Evolutionary conservation across 129 eudicot species (phyloP).

Genomic region (Artemisia annua): DNA sequence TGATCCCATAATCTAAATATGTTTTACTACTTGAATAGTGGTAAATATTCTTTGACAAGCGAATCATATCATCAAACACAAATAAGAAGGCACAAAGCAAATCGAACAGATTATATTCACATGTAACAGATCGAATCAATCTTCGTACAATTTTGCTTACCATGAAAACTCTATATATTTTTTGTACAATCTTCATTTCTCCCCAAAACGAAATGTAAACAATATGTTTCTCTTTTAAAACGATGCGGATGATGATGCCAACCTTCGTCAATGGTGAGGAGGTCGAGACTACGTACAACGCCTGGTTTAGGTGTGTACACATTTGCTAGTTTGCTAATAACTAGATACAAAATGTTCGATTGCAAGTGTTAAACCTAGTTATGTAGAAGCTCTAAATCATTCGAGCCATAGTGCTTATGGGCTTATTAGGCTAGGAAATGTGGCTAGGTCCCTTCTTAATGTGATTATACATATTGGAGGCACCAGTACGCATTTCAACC

Average conservation of each 20-base stretch:
- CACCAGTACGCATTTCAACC: slow-evolving; percentile 27
- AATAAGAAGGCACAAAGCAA: not conserved
- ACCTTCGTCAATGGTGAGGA: slow-evolving; percentile 8
- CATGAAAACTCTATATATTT: not conserved
- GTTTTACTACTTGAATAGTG: too few species aligned
- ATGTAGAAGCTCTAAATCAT: too few species aligned
- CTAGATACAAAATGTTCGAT: not conserved
- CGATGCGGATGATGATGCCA: not conserved
- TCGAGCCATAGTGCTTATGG: too few species aligned
- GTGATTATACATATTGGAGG: slow-evolving; percentile 19
- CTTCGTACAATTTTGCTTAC: not conserved
- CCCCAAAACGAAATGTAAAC: not conserved
- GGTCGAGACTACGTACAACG: not conserved
- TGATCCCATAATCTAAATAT: too few species aligned
- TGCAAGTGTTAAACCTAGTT: not conserved
- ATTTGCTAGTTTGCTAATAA: slow-evolving; percentile 14
- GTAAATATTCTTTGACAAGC: too few species aligned
- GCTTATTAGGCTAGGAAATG: not conserved
- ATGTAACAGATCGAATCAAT: not conserved
- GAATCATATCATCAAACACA: too few species aligned
- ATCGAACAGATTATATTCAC: not conserved
- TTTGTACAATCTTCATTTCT: not conserved
- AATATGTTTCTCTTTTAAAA: not conserved
- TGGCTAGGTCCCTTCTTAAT: not conserved
- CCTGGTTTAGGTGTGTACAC: not conserved